Conservation (phyloP, 805 yeast species). For the Saccharomycopsis sp. region DNA sequence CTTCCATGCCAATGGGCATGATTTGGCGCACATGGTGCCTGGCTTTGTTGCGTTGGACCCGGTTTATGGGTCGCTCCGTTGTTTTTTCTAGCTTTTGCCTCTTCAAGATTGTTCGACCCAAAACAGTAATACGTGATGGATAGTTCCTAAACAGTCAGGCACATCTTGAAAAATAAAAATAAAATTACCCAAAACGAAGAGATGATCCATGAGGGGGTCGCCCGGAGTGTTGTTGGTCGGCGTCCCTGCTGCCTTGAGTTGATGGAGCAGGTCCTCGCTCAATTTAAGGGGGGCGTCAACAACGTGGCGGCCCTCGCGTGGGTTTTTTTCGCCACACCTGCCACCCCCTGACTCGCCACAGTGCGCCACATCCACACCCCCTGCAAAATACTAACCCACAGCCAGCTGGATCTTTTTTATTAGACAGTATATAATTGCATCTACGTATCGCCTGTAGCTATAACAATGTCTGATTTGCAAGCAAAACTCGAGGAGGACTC, state of each 20-base stretch:
- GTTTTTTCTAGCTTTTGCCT: background rate
- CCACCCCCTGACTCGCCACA: background rate
- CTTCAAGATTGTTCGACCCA: background rate
- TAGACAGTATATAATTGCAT: background rate
- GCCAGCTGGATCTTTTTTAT: background rate
- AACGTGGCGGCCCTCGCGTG: no score
- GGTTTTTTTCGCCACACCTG: no score
- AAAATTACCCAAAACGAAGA: background rate
- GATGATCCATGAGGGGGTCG: no score
- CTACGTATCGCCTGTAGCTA: no score
- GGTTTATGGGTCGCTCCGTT: background rate
- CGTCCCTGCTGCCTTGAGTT: no score
- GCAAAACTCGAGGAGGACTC: constrained; percentile 15
- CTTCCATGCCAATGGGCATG: background rate
- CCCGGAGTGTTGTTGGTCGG: no score
- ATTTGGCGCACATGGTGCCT: background rate
- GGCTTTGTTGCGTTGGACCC: background rate
- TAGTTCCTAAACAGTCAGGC: background rate
- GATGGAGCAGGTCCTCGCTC: no score
- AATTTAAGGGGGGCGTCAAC: no score
- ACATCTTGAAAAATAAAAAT: background rate
- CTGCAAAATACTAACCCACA: background rate
- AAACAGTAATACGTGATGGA: background rate
- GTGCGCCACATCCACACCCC: background rate
- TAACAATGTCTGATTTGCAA: constrained; percentile 17